Evolutionary conservation across 176 grass and related monocot genomes (phyloP), one percentile per base, ranked within the genome.

Genomic region (Oryza longistaminata): DNA sequence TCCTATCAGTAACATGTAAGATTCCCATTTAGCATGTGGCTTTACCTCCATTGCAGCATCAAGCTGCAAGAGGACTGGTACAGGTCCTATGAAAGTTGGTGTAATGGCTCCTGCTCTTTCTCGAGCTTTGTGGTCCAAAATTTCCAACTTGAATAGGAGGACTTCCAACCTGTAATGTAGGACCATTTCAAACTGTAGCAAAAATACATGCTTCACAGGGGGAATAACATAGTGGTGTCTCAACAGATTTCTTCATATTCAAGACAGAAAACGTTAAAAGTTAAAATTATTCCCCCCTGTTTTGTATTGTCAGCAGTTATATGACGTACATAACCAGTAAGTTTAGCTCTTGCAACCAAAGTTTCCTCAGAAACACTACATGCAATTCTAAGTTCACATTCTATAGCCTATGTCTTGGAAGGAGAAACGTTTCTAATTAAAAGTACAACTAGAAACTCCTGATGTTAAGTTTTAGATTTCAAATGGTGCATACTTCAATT

Each of bases 41-140:
- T 84, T 93, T 83, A 98, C 96, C 96, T 98, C 96, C 70, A 81
- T 88, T 45, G 91, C 93, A 90, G 89, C 70, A 92, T 95, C 91
- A 85, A 89, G 85, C 87, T 95, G 90, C 87, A 98, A 92, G 87
- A 93, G 70, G 74, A 98, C 93, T 83, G 89, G 85, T 90, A 98
- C 90, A 61, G 93, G 91, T 68, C 89, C 90, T 66, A 86, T 64
- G 81, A 95, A 92, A 77, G 96, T 93, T 80, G 89, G 85, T 72
- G 87, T 82, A 92, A 95, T 93, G 45, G 86, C 69, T 85, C 93
- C 96, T 86, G 93, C 87, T 92, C 91, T 93, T 89, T 98, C 96
- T 90, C 96, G 91, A 90, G 93, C 83, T 88, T 93, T 98, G 49
- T 95, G 93, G 58, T 98, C 96, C 87, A 98, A 93, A 87, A 90